A percentile compares a stretch with the other conserved stretches of the same genome.
These are phyloP conservation scores for Boletus subparvulus DNA, from an alignment of 768 basidiomycete genomes.

Conservation along the genomic window DNA sequence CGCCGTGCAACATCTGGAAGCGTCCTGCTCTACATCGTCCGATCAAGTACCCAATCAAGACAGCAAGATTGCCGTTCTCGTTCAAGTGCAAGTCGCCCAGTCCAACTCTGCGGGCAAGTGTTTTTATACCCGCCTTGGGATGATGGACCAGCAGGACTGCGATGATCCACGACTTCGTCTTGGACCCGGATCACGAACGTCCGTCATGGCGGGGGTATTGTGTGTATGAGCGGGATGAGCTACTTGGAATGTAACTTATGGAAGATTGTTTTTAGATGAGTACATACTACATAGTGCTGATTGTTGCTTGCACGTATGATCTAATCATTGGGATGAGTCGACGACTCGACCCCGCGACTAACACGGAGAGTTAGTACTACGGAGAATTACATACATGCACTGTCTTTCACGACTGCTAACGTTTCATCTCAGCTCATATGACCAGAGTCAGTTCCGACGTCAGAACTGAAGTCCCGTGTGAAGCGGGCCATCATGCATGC, in stretches of 20 bases:
- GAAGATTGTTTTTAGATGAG: not conserved
- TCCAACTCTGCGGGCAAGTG: constrained; percentile 25
- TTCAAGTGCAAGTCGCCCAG: constrained; percentile 29
- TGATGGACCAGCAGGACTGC: constrained; percentile 22
- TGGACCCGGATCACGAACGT: constrained; percentile 21
- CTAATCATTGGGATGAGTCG: no score
- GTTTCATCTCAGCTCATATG: no score
- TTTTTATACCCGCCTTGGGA: constrained; percentile 31
- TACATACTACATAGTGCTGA: no score
- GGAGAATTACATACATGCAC: no score
- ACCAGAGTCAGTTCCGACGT: no score
- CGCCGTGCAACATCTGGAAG: constrained; percentile 28
- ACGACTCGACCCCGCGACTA: no score
- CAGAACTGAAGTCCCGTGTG: no score
- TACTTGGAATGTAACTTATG: not conserved
- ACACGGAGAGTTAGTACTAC: no score
- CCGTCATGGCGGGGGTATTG: constrained; percentile 28
- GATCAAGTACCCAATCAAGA: not conserved
- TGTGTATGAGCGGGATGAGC: constrained; percentile 11
- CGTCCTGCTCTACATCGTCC: not conserved
- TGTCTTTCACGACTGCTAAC: no score
- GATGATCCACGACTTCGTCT: constrained; percentile 10
- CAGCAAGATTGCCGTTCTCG: constrained; percentile 19
- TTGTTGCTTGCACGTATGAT: no score
- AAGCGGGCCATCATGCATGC: no score